These are phyloP conservation scores for Intubia oerlemansii DNA, from an alignment of 2,329 filamentous ascomycete genomes.

Conservation along the genomic window DNA sequence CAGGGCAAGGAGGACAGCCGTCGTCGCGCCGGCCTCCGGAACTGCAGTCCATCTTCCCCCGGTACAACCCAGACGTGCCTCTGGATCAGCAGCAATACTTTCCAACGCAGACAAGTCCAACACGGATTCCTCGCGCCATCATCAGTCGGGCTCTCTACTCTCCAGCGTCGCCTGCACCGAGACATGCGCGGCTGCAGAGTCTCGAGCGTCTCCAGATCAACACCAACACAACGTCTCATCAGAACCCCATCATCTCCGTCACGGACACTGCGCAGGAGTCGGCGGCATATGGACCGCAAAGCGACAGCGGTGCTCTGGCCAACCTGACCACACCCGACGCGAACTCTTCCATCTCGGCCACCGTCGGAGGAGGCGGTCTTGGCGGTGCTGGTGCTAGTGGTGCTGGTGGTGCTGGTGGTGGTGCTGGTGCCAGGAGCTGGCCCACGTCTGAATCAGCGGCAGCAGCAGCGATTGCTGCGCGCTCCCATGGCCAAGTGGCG, in stretches of 20 bases:
- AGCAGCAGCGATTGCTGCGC: conserved; percentile 3
- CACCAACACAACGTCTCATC: neutral
- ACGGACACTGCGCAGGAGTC: no score
- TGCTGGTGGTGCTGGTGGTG: no score
- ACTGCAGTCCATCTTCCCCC: conserved; percentile 54
- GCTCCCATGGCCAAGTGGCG: neutral
- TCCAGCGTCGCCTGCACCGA: conserved; percentile 12
- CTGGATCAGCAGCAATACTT: conserved; percentile 50
- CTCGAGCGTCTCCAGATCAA: neutral
- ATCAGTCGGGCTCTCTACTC: conserved; percentile 46
- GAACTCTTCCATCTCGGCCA: no score
- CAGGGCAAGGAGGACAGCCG: conserved; percentile 4
- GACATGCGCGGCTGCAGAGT: no score
- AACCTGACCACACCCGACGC: no score
- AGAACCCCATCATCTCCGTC: no score
- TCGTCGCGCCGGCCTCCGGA: conserved; percentile 16
- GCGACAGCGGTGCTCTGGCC: no score
- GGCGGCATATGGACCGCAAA: no score
- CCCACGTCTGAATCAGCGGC: no score
- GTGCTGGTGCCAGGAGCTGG: no score
- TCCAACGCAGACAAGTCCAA: conserved; percentile 42
- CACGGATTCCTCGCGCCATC: conserved; percentile 38
- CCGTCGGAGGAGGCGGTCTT: no score
- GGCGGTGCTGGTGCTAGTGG: no score
- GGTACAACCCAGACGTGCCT: conserved; percentile 46